phyloP scores from a whole-genome alignment of 1,139 yeast species.

The Geotrichum fermentans region DNA sequence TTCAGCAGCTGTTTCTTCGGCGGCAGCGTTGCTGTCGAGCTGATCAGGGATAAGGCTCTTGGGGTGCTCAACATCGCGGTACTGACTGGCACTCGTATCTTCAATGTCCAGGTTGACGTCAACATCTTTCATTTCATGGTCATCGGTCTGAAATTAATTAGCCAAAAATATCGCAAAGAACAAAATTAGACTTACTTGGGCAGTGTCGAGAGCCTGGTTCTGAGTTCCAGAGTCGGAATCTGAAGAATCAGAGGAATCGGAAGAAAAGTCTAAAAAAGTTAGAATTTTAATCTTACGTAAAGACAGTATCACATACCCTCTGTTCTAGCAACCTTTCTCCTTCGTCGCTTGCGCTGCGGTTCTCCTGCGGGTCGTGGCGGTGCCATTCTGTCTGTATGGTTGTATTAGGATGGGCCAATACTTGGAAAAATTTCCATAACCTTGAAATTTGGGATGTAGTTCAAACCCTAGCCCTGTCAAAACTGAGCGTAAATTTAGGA shows the following conservation, averaged over 20 bases:
- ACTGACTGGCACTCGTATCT: slow-evolving; percentile 8
- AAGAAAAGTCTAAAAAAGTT: slow-evolving; percentile 29
- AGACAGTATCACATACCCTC: slow-evolving; percentile 27
- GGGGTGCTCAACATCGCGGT: slow-evolving; percentile 16
- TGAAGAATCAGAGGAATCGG: slow-evolving; percentile 27
- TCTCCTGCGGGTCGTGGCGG: slow-evolving; percentile 17
- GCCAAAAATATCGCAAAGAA: background rate
- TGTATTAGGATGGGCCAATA: background rate
- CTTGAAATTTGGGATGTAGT: slow-evolving; percentile 2
- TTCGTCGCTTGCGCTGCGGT: slow-evolving; percentile 27
- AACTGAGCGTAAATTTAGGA: too few species aligned
- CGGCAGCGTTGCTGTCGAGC: slow-evolving; percentile 10
- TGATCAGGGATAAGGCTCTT: slow-evolving; percentile 14
- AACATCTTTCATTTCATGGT: slow-evolving; percentile 14
- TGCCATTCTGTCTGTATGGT: slow-evolving; percentile 13
- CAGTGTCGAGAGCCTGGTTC: slow-evolving; percentile 3
- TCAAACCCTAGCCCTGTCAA: slow-evolving; percentile 8
- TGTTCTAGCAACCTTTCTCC: slow-evolving; percentile 36
- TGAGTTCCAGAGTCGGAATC: slow-evolving; percentile 23
- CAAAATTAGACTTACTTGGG: too few species aligned
- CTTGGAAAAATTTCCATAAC: background rate
- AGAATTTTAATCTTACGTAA: background rate
- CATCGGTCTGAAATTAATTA: slow-evolving; percentile 6
- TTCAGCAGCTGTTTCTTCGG: slow-evolving; percentile 18
- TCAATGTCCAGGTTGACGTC: slow-evolving; percentile 14